Evolutionary conservation across 805 yeast species (phyloP).

Genomic region (Saccharomycopsis oosterbeekiorum): DNA sequence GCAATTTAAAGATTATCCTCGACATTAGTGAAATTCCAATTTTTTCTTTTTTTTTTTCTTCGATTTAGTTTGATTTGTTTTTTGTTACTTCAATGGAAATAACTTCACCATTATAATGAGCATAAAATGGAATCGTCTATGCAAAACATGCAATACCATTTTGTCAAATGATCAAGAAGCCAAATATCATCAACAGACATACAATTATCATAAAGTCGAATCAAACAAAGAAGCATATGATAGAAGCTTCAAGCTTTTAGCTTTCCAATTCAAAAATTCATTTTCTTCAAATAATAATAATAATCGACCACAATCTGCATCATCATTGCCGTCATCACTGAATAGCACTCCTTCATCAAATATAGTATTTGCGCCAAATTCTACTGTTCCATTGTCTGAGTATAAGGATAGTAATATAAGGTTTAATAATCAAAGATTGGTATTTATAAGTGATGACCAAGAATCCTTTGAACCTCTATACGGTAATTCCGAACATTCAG

Average conservation of each 20-base stretch:
- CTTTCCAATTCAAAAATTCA: slow-evolving; percentile 2
- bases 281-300: background rate
- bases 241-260: slow-evolving; percentile 8
- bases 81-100: background rate
- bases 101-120: background rate
- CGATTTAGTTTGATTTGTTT: background rate
- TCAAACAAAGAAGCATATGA: slow-evolving; percentile 11
- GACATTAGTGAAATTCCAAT: background rate
- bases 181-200: slow-evolving; percentile 1
- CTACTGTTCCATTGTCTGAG: slow-evolving; percentile 7
- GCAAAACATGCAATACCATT: slow-evolving; percentile 12
- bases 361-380: slow-evolving; percentile 6
- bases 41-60: background rate
- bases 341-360: background rate
- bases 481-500: slow-evolving; percentile 5
- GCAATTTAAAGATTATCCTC: too few species aligned
- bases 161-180: slow-evolving; percentile 5
- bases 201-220: slow-evolving; percentile 6
- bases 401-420: slow-evolving; percentile 7
- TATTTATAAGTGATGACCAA: slow-evolving; percentile 14
- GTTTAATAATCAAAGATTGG: slow-evolving; percentile 6
- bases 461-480: slow-evolving; percentile 15
- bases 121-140: slow-evolving; percentile 14
- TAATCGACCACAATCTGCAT: background rate
- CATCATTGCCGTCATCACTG: background rate